Conservation (phyloP, 768 basidiomycete genomes). For the Mycena galericulata region DNA sequence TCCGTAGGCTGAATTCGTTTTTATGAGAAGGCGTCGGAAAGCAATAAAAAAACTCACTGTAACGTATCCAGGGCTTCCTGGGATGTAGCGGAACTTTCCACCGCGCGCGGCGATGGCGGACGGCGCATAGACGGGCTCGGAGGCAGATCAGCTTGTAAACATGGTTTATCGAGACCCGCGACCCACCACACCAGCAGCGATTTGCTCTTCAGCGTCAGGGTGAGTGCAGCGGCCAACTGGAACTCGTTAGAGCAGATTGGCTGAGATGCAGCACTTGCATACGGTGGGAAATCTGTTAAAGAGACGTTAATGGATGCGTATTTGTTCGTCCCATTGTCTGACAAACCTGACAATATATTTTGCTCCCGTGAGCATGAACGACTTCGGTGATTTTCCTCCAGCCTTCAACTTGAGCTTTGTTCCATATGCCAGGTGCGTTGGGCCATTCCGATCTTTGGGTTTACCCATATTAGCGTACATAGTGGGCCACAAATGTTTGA, state of each 20-base stretch:
- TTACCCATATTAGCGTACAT: not conserved
- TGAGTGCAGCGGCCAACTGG: slow-evolving; percentile 6
- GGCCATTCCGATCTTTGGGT: slow-evolving; percentile 36
- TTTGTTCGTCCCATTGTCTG: no score
- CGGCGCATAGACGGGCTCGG: slow-evolving; percentile 56
- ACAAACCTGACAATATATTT: slow-evolving; percentile 58
- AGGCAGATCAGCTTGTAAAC: no score
- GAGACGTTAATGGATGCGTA: slow-evolving; percentile 3
- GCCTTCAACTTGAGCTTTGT: slow-evolving; percentile 53
- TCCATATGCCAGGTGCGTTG: slow-evolving; percentile 57
- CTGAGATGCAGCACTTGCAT: not conserved
- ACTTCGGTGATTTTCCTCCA: slow-evolving; percentile 60
- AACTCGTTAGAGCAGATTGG: not conserved
- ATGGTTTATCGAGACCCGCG: no score
- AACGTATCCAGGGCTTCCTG: slow-evolving; percentile 43
- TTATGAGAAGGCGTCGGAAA: no score
- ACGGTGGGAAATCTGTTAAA: slow-evolving; percentile 51
- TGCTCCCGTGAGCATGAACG: slow-evolving; percentile 57
- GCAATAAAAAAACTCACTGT: slow-evolving; percentile 22
- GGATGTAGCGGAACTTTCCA: slow-evolving; percentile 40
- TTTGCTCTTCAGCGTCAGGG: slow-evolving; percentile 47
- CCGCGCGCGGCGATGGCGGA: slow-evolving; percentile 40
- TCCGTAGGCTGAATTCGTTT: slow-evolving; percentile 36
- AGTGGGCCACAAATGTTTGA: not conserved
- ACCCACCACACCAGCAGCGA: slow-evolving; percentile 52